Evolutionary conservation across 768 basidiomycete species (phyloP).

Genomic region (Tylopilus sp.): DNA sequence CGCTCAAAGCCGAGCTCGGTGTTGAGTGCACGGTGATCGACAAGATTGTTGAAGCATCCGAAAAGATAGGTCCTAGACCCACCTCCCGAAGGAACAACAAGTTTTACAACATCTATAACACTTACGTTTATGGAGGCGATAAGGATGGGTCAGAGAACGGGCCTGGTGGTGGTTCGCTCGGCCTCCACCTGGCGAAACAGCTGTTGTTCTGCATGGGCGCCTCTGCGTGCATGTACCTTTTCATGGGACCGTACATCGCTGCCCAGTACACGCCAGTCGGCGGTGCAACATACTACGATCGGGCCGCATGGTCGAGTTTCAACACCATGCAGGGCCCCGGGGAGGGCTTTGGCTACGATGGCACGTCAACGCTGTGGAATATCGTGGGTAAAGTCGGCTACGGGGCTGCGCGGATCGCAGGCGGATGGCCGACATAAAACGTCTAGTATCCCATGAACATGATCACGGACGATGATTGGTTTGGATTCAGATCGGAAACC

Average conservation of each 20-base stretch:
- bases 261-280: constrained; percentile 55
- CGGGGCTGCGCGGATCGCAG: constrained; percentile 69
- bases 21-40: constrained; percentile 76
- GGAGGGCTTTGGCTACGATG: constrained; percentile 64
- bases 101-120: constrained; percentile 89
- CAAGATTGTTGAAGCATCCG: constrained; percentile 49
- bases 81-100: constrained; percentile 44
- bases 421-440: constrained; percentile 73
- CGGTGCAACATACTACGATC: constrained; percentile 74
- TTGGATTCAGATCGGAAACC: background rate
- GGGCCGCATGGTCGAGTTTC: constrained; percentile 75
- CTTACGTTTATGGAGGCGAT: constrained; percentile 50
- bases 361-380: constrained; percentile 62
- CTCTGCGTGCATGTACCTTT: constrained; percentile 57
- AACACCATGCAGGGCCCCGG: constrained; percentile 67
- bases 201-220: constrained; percentile 58
- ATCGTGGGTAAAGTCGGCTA: constrained; percentile 69
- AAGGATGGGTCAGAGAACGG: constrained; percentile 31
- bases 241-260: constrained; percentile 56
- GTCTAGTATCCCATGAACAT: background rate
- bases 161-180: constrained; percentile 21
- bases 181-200: constrained; percentile 41
- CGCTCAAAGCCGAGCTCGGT: constrained; percentile 75
- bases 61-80: constrained; percentile 31
- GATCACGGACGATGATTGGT: background rate